Percentiles rank a stretch among this genome's conserved stretches.
These are phyloP conservation scores for Pyrus betulifolia DNA, from an alignment of 306 rosid genomes.

Conservation along the genomic window DNA sequence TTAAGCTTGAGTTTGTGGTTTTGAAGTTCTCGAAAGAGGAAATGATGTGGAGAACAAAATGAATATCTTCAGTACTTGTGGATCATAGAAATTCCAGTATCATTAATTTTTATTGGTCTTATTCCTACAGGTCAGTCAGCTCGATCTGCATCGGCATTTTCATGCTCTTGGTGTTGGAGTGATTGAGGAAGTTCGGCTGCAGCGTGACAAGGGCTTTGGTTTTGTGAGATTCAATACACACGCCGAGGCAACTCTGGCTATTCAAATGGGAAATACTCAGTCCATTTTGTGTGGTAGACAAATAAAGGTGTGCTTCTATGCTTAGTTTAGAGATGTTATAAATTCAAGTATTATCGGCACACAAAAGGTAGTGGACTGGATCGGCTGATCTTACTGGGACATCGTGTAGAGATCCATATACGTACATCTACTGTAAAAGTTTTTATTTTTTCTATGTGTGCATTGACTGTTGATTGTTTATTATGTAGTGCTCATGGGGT, in stretches of 20 bases:
- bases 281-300: conserved; percentile 66
- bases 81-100: neutral
- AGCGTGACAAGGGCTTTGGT: conserved; percentile 96
- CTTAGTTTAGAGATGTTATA: neutral
- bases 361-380: neutral
- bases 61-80: neutral
- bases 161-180: conserved; percentile 88
- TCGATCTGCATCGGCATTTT: conserved; percentile 89
- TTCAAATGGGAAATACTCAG: conserved; percentile 85
- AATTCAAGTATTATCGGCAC: neutral
- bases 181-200: conserved; percentile 92
- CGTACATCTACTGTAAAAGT: neutral
- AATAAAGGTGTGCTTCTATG: conserved; percentile 58
- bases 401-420: neutral
- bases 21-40: neutral
- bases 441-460: neutral
- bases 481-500: conserved; percentile 85
- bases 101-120: neutral
- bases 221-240: conserved; percentile 83
- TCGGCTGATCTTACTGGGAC: neutral
- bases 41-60: neutral
- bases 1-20: neutral
- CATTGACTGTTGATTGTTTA: neutral
- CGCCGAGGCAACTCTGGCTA: conserved; percentile 91
- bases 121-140: conserved; percentile 58